Percentiles rank a stretch among this genome's conserved stretches.
Conservation (phyloP, 2,329 filamentous ascomycete genomes). For the Helminthosporium solani region DNA sequence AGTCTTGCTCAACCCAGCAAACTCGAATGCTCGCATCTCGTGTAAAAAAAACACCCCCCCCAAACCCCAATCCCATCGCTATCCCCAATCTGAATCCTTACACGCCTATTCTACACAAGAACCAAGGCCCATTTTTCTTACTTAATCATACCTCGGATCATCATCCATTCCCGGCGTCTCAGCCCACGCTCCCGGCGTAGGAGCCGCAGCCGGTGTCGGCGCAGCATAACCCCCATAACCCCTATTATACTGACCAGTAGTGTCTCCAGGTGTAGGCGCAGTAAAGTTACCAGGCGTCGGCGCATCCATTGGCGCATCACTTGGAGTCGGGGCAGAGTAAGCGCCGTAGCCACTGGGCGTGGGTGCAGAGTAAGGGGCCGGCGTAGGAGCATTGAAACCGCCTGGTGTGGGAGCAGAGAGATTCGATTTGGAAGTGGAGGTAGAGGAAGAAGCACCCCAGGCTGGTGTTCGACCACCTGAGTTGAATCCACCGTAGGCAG, state of each 20-base stretch:
- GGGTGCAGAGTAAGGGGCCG: constrained; percentile 39
- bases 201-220: constrained; percentile 49
- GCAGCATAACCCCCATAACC: constrained; percentile 35
- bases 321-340: constrained; percentile 41
- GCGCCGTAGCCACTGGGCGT: constrained; percentile 38
- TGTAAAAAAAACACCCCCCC: not conserved
- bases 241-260: constrained; percentile 19
- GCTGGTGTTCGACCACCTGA: constrained; percentile 51
- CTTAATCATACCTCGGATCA: constrained; percentile 22
- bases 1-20: too few relatives aligned
- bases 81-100: not conserved
- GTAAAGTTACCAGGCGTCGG: constrained; percentile 44
- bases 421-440: constrained; percentile 27
- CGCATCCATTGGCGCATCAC: constrained; percentile 39
- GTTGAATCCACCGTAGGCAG: constrained; percentile 54
- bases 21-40: too few relatives aligned
- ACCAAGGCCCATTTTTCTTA: not conserved
- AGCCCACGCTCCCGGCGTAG: constrained; percentile 61
- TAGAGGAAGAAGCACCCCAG: constrained; percentile 58
- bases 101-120: not conserved
- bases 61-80: not conserved
- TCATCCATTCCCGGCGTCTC: constrained; percentile 46
- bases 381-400: constrained; percentile 39
- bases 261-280: constrained; percentile 41
- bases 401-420: constrained; percentile 36